Base-by-base conservation (phyloP, 805 yeast species). In the Schizosaccharomyces lindneri region DNA sequence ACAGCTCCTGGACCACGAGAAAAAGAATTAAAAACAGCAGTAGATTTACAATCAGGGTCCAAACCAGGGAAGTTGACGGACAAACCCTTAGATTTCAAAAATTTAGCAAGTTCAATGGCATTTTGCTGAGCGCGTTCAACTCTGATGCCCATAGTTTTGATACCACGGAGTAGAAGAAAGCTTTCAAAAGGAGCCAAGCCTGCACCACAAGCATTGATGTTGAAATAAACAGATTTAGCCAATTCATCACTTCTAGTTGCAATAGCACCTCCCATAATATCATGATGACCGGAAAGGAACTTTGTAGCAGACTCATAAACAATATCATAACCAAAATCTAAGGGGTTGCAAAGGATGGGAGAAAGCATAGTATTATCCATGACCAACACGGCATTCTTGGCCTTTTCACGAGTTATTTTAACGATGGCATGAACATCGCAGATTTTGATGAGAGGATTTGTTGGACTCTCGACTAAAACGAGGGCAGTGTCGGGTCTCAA, bases 321-420 rank as follows among this genome's bases (percentile, higher is more conserved):
- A 63, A 89, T 85, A 70, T 89, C 97, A 48, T 82, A 90, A 7
- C 93, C 94, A 66, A 85, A 78, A 66, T 85, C 87, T 65, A 89
- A 76, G 4, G 97, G 97, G 29, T 83, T 78, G 82, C 86, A 82
- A 68, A 83, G 76, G 64, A 89, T 72, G 13, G 97, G 97, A 36
- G 95, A 83, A 94, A 89, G 84, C 97, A 89, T 89, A 63, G 97
- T 90, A 76, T 90, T 89, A 73, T 89, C 97, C 64, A 89, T 89
- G 15, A 87, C 95, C 51, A 87, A 82, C 60, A 83, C 70, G 62
- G 84, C 77, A 48, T 82, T 77, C 19, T 94, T 87, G 68, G 78
- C 83, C 55, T 78, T 75, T 55, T 73, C 70, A 69, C 87, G 93
- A 57, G 89, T 88, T 64, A 79, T 75, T 48, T 74, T 73, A 19